A percentile compares a stretch with the other conserved stretches of the same genome.
phyloP scores from a whole-genome alignment of 768 basidiomycete genomes.

The Galerina sulciceps region DNA sequence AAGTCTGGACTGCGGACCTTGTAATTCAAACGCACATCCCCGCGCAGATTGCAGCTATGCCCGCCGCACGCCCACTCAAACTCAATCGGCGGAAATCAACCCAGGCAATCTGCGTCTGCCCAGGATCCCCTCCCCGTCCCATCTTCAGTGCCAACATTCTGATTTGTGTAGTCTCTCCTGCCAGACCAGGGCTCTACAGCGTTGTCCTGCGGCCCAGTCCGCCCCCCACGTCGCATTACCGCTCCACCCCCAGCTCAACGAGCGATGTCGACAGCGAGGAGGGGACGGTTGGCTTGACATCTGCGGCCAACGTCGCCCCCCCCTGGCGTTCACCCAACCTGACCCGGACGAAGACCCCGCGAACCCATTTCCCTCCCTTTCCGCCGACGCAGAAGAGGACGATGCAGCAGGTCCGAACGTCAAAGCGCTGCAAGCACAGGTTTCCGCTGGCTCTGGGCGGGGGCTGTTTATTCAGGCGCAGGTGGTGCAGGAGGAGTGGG shows the following conservation, averaged over 20 bases:
- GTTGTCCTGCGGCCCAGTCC: conserved; percentile 20
- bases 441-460: conserved; percentile 25
- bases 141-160: too few relatives aligned
- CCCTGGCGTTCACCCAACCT: conserved; percentile 23
- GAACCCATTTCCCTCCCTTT: not conserved
- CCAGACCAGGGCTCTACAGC: conserved; percentile 30
- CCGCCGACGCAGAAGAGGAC: not conserved
- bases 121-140: not conserved
- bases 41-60: conserved; percentile 5
- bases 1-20: too few relatives aligned
- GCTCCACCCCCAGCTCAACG: too few relatives aligned
- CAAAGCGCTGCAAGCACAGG: conserved; percentile 1
- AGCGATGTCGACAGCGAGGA: too few relatives aligned
- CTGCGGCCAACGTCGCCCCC: conserved; percentile 33
- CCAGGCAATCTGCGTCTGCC: conserved; percentile 10
- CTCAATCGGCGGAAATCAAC: conserved; percentile 12
- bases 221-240: too few relatives aligned
- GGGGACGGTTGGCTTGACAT: conserved; percentile 17
- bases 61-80: conserved; percentile 11
- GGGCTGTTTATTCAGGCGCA: not conserved
- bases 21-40: too few relatives aligned
- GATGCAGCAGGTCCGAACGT: conserved; percentile 1
- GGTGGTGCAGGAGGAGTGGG: too few relatives aligned
- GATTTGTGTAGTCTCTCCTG: conserved; percentile 26
- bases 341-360: conserved; percentile 19